Evolutionary conservation across 169 alveolate genomes (phyloP), one percentile per base, ranked within the genome.

Genomic region (Pseudocohnilembus persalinus): DNA sequence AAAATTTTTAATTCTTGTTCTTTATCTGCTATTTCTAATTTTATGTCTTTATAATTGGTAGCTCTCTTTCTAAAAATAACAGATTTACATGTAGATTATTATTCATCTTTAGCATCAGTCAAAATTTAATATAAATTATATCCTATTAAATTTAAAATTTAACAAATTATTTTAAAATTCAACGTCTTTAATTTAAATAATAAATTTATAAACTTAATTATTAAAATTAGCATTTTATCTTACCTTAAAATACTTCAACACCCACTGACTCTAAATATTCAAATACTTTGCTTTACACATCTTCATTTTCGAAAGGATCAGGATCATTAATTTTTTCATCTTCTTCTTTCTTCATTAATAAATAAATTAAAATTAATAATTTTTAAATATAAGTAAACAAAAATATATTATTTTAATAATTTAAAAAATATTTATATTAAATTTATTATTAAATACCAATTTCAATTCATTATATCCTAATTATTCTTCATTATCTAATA

Each of bases 221-320:
- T 49, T 49, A 49, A 11, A n/a, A n/a, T n/a, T n/a, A n/a, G n/a
- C 20, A 11, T 49, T 11, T 49, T 49, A 49, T 11, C 20, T 20
- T 49, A 49, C 68, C 68, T 76, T 83, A 75, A 80, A 85, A 81
- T 31, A 91, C 86, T 65, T 88, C 68, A 25, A 91, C 79, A 31
- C 94, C 94, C 77, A 79, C 16, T 73, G 29, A n/a, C 63, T 88
- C 88, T 64, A 87, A 75, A 30, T 64, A 29, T 30, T 79, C 73
- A 34, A 88, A 92, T 27, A 92, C 85, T 86, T 89, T 92, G 68
- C 78, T 82, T 83, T 91, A 93, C 29, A 94, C 90, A 76, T 82
- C 82, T 65, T 89, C 93, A 73, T 93, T 94, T 35, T 88, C 90
- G 83, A 93, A 95, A 28, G 96, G 94, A 76, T 90, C 93, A 0